phyloP scores from a whole-genome alignment of 495 filamentous ascomycete genomes.

The Aspergillus homomorphus region DNA sequence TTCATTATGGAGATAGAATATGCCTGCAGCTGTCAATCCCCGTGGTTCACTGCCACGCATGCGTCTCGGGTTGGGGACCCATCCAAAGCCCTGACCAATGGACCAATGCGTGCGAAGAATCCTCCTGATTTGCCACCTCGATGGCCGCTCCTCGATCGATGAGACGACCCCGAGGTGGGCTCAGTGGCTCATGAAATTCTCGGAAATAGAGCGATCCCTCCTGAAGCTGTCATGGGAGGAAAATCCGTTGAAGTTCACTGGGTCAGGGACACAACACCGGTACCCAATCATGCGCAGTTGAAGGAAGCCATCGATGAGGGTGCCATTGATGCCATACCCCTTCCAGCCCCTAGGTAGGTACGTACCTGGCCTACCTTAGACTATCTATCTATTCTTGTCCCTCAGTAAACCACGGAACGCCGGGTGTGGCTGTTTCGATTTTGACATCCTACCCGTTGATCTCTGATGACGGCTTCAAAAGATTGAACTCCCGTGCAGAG shows the following conservation, averaged over 20 bases:
- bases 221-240: neutral
- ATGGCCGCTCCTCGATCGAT: neutral
- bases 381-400: neutral
- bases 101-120: neutral
- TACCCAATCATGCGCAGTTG: slow-evolving; percentile 7
- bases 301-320: slow-evolving; percentile 6
- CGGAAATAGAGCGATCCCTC: neutral
- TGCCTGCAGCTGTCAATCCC: slow-evolving; percentile 6
- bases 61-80: neutral
- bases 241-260: neutral
- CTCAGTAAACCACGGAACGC: neutral
- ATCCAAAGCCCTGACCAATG: neutral
- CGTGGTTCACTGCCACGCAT: slow-evolving; percentile 5
- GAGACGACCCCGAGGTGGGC: neutral
- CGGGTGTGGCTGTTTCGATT: neutral
- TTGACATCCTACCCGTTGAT: neutral
- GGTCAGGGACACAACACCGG: slow-evolving; percentile 4
- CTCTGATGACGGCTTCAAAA: neutral
- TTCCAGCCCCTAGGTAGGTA: neutral
- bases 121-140: neutral
- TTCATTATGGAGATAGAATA: neutral
- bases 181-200: neutral
- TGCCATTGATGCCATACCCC: neutral
- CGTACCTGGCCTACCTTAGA: neutral
- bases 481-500: no score